Base-by-base conservation (phyloP, 2,329 filamentous ascomycete genomes). In the Paecilomyces variotii region DNA sequence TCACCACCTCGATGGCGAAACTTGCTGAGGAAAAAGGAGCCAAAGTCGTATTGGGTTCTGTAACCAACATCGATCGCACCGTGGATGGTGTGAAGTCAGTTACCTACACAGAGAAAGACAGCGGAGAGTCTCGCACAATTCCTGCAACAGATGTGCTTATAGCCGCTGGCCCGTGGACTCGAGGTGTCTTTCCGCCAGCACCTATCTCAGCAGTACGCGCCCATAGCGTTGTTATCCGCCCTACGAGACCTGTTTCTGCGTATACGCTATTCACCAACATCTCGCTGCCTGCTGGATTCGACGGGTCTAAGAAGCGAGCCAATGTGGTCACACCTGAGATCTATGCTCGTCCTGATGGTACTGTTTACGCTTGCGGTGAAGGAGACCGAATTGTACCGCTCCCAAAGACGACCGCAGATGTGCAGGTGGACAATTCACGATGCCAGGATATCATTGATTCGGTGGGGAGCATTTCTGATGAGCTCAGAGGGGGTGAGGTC, bases 351-450 rank as follows among this genome's bases (percentile, higher is more conserved):
- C 92, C 92, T 0, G 88, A 91, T 70, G 84, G 88, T 57, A 92
- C 96, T 71, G 88, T 96, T 10, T 99, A 99, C 72, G 92, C 91
- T 0, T 99, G 94, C 70, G 94, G 91, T 52, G 92, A 97, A 68
- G 90, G 91, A 25, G 94, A 99, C 70, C 82, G 82, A 1, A 73
- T 80, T 2, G 82, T 90, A 0, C 87, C 90, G 0, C 80, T 99
- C 0, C 94, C 94, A 0, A 79, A 85, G 2, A 87, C 87, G 0
- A 86, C 88, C 2, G 89, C 90, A 63, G 81, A 87, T 5, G 93
- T 97, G 1, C 76, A 87, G 65, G 84, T 87, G 60, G 92, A 97
- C 70, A 81, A 86, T 59, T 75, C 78, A 5, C 84, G 90, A 59
- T 97, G 92, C 75, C 87, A 95, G 70, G 91, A 96, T 67, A 86